Conservation (phyloP, 805 yeast species). For the Debaryomyces castellii region DNA sequence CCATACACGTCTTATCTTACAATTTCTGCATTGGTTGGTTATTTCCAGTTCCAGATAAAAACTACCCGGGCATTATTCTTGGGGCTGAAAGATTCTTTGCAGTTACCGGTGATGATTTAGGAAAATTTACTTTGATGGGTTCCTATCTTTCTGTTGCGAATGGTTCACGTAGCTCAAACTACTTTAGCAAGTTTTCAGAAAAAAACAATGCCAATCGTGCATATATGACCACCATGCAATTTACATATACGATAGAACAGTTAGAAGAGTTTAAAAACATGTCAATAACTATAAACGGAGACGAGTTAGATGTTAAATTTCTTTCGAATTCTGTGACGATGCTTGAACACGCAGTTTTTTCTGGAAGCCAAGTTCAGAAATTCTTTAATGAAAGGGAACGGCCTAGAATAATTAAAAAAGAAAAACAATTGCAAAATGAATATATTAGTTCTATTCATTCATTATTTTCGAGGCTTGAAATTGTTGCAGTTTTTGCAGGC, state of each 20-base stretch:
- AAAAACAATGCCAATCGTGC: conserved; percentile 56
- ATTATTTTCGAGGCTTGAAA: conserved; percentile 43
- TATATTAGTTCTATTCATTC: conserved; percentile 13
- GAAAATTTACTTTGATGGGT: conserved; percentile 66
- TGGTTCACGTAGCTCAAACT: conserved; percentile 51
- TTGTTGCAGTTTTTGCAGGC: conserved; percentile 63
- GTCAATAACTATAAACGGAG: conserved; percentile 60
- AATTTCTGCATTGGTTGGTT: conserved; percentile 80
- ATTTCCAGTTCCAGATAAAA: conserved; percentile 46
- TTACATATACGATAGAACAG: conserved; percentile 42
- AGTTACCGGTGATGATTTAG: conserved; percentile 57
- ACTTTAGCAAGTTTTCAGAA: conserved; percentile 49
- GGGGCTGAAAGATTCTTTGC: conserved; percentile 79
- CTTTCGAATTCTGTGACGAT: conserved; percentile 55
- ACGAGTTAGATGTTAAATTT: conserved; percentile 64
- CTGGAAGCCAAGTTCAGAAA: conserved; percentile 45
- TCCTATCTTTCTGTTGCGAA: conserved; percentile 73
- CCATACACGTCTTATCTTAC: conserved; percentile 60
- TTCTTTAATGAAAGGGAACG: conserved; percentile 23
- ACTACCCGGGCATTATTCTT: conserved; percentile 67
- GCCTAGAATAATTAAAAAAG: conserved; percentile 4
- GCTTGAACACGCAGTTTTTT: conserved; percentile 51
- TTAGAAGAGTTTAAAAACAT: conserved; percentile 34
- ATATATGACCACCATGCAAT: conserved; percentile 66
- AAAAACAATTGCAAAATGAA: conserved; percentile 5